Percentiles rank a stretch among this genome's conserved stretches.
phyloP scores from a whole-genome alignment of 2,329 filamentous ascomycete species.

The Rutstroemia sp. region DNA sequence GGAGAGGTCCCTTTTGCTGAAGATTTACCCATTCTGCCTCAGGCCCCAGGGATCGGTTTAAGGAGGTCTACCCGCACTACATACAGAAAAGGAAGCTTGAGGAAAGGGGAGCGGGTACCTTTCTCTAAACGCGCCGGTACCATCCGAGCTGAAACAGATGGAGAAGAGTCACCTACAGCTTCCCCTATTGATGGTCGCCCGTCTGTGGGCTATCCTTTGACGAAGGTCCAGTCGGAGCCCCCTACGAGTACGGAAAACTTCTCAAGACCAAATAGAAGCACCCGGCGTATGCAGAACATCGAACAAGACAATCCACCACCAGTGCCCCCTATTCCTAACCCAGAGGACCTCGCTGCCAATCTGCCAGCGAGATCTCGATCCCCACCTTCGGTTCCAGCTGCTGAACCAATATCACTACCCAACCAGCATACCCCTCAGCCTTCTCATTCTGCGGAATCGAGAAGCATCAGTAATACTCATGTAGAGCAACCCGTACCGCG shows the following conservation, averaged over 20 bases:
- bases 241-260: constrained; percentile 51
- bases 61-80: constrained; percentile 87
- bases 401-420: background rate
- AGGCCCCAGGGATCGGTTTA: constrained; percentile 67
- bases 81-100: constrained; percentile 80
- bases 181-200: constrained; percentile 40
- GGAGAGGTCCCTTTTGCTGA: constrained; percentile 39
- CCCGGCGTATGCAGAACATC: constrained; percentile 21
- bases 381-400: background rate
- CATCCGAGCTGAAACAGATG: constrained; percentile 52
- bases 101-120: constrained; percentile 66
- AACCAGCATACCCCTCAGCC: background rate
- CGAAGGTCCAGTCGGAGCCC: constrained; percentile 64
- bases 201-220: constrained; percentile 33
- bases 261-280: constrained; percentile 44
- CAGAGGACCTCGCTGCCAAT: constrained; percentile 12
- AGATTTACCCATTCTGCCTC: constrained; percentile 81
- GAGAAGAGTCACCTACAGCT: constrained; percentile 40
- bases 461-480: constrained; percentile 23
- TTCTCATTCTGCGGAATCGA: constrained; percentile 6
- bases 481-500: constrained; percentile 41
- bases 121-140: constrained; percentile 65
- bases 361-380: constrained; percentile 13
- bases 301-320: constrained; percentile 8
- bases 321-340: constrained; percentile 6